phyloP scores from a whole-genome alignment of 176 grass and related monocot species.

The Aechmea fasciata region DNA sequence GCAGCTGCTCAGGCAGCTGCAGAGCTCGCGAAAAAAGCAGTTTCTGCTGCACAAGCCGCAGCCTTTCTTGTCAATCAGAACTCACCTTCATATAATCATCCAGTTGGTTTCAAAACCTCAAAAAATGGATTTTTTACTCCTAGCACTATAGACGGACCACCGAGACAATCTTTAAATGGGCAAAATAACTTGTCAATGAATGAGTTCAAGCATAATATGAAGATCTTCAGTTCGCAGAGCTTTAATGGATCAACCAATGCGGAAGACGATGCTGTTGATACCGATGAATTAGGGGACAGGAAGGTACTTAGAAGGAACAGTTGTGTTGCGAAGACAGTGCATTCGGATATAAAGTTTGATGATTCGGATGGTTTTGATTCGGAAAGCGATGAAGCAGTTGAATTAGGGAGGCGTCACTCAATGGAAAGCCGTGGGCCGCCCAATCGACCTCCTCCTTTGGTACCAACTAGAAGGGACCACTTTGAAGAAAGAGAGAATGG shows the following conservation, averaged over 20 bases:
- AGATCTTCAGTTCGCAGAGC: constrained; percentile 11
- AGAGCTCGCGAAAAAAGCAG: constrained; percentile 65
- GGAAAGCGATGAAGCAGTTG: constrained; percentile 29
- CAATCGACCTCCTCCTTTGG: constrained; percentile 25
- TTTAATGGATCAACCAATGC: constrained; percentile 3
- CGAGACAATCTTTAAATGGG: constrained; percentile 26
- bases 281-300: constrained; percentile 22
- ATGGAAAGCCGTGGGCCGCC: constrained; percentile 15
- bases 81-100: constrained; percentile 21
- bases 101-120: not conserved
- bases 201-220: not conserved
- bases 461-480: constrained; percentile 21
- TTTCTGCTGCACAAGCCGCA: constrained; percentile 65
- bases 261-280: constrained; percentile 2
- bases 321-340: constrained; percentile 28
- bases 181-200: not conserved
- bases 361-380: constrained; percentile 57
- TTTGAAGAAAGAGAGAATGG: constrained; percentile 20
- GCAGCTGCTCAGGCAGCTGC: constrained; percentile 77
- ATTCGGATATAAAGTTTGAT: constrained; percentile 73
- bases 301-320: constrained; percentile 38
- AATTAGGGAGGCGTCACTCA: constrained; percentile 31
- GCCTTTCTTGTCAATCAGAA: constrained; percentile 47
- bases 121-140: constrained; percentile 6
- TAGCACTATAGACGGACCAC: not conserved